Percentiles rank a stretch among this genome's conserved stretches.
These are phyloP conservation scores for Citeromyces nyonsensis DNA, from an alignment of 805 yeast species.

Conservation along the genomic window DNA sequence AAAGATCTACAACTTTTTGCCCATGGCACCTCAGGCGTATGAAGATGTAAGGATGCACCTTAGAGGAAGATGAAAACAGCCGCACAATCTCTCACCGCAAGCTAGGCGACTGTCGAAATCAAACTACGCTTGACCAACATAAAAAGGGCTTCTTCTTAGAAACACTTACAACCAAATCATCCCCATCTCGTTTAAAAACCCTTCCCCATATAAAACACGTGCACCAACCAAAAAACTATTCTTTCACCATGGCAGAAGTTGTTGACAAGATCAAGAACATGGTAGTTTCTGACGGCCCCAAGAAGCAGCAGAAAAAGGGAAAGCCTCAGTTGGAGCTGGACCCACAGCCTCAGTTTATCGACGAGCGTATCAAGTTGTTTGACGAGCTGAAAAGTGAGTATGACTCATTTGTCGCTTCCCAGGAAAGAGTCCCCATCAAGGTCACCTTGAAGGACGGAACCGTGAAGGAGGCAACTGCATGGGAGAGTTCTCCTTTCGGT, in stretches of 20 bases:
- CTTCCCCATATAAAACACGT: too few species aligned
- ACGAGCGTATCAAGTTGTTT: constrained; percentile 62
- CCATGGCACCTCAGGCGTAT: too few species aligned
- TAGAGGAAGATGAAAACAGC: too few species aligned
- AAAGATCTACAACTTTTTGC: too few species aligned
- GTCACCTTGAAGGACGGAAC: constrained; percentile 83
- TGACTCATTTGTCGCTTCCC: constrained; percentile 54
- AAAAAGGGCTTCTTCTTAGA: too few species aligned
- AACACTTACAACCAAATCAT: too few species aligned
- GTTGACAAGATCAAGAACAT: constrained; percentile 8
- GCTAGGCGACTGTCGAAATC: too few species aligned
- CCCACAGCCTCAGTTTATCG: constrained; percentile 78
- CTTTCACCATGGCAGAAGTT: constrained; percentile 7
- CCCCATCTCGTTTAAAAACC: too few species aligned
- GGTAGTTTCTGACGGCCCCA: constrained; percentile 8
- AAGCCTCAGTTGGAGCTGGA: constrained; percentile 32
- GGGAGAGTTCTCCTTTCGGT: constrained; percentile 82
- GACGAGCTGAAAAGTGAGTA: constrained; percentile 67
- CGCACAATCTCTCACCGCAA: too few species aligned
- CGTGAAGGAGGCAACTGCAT: constrained; percentile 61
- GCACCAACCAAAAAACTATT: too few species aligned
- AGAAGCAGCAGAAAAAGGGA: constrained; percentile 22
- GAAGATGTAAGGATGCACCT: too few species aligned
- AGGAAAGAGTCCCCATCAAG: constrained; percentile 43
- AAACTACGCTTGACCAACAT: too few species aligned